phyloP scores from a whole-genome alignment of 2,329 filamentous ascomycete genomes.

The Cladosporium velox region DNA sequence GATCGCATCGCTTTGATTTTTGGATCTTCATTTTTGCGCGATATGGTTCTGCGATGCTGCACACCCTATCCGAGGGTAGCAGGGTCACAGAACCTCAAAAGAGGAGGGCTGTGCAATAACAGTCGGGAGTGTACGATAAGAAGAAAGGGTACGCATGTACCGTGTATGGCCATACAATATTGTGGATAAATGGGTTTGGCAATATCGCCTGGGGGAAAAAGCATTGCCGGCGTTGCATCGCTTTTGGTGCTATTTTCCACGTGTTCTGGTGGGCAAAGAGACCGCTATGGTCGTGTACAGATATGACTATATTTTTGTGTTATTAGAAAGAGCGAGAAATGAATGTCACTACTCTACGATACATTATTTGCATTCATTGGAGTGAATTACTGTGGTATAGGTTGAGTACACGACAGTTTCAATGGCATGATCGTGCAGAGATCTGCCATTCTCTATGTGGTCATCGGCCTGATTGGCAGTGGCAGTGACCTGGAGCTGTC shows the following conservation, averaged over 20 bases:
- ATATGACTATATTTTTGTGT: constrained; percentile 17
- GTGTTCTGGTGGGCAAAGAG: constrained; percentile 5
- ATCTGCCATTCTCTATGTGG: neutral
- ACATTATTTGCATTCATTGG: too few species aligned
- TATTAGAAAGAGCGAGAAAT: constrained; percentile 15
- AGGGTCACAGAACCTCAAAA: too few species aligned
- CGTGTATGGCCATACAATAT: constrained; percentile 7
- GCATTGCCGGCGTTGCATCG: constrained; percentile 19
- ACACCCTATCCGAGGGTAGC: too few species aligned
- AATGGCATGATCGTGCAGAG: neutral
- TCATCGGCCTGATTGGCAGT: too few species aligned
- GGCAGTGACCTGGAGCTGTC: too few species aligned
- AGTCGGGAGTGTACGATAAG: constrained; percentile 11
- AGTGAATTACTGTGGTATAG: too few species aligned
- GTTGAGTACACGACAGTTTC: too few species aligned
- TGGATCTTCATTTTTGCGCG: neutral
- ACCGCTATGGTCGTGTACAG: constrained; percentile 14
- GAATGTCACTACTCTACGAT: constrained; percentile 21
- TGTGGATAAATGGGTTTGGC: neutral
- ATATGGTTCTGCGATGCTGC: neutral
- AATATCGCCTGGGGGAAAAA: constrained; percentile 1
- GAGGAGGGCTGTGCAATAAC: neutral
- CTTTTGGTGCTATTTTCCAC: neutral
- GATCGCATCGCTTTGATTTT: neutral
- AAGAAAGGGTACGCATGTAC: neutral